Evolutionary conservation across 768 basidiomycete genomes (phyloP).

Genomic region (Panaeolus cyanescens): DNA sequence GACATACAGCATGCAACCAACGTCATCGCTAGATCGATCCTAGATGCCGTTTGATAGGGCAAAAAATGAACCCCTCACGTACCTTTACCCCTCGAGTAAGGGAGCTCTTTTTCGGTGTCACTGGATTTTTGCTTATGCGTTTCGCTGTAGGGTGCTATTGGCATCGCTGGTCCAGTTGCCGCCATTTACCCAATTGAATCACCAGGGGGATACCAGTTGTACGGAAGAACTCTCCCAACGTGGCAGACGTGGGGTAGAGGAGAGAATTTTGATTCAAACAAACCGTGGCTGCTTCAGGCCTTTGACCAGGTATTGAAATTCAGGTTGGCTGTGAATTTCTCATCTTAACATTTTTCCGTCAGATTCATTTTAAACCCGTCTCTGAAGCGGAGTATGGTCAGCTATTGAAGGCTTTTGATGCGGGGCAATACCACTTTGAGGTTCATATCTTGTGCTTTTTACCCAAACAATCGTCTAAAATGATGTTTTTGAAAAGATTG

Average conservation of each 20-base stretch:
- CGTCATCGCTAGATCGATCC: conserved; percentile 48
- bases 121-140: not conserved
- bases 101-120: not conserved
- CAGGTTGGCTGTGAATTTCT: not conserved
- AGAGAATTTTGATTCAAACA: conserved; percentile 40
- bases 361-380: conserved; percentile 56
- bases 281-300: conserved; percentile 60
- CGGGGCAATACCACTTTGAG: conserved; percentile 54
- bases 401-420: conserved; percentile 53
- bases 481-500: no score
- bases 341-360: not conserved
- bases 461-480: no score
- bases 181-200: conserved; percentile 69
- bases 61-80: conserved; percentile 77
- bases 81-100: conserved; percentile 63
- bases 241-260: conserved; percentile 69
- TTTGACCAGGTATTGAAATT: conserved; percentile 57
- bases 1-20: not conserved
- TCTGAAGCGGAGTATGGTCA: conserved; percentile 48
- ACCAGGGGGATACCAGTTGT: conserved; percentile 68
- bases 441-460: conserved; percentile 32
- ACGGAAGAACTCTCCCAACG: conserved; percentile 61
- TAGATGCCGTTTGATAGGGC: conserved; percentile 57
- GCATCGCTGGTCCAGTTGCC: conserved; percentile 65
- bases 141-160: conserved; percentile 58